Base-by-base conservation (phyloP, 2,329 filamentous ascomycete species). In the Tolypocladium endophyticum region DNA sequence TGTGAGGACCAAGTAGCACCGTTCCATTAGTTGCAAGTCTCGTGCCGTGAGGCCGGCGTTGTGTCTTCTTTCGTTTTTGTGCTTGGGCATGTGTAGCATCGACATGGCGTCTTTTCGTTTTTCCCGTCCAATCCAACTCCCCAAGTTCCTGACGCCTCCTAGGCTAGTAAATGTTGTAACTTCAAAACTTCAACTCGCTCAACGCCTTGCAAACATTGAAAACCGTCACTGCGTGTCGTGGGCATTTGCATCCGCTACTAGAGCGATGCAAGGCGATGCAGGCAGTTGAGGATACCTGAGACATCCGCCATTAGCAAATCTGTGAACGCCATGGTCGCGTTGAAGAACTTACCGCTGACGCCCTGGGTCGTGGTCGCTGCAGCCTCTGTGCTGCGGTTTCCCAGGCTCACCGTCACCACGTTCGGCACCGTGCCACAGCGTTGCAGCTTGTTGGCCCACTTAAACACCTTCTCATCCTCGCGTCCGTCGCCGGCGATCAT, bases 381-480 rank as follows among this genome's bases (percentile, higher is more conserved):
- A 9, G 93, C 93, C 72, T 96, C 89, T 0, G 93, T 97, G 74
- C 92, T 97, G 63, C 92, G 84, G 69, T 83, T 89, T 57, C 92
- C 92, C 41, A 97, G 78, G 64, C 90, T 95, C 28, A 96, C 92
- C 2, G 92, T 96, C 62, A 88, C 86, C 4, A 94, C 89, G 59
- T 90, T 81, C 56, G 85, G 75, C 52, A 92, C 80, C 2, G 76
- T 75, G 23, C 81, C 80, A 11, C 81, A 75, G 3, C 81, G 79
- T 28, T 80, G 80, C 14, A 96, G 76, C 56, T 84, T 80, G 74
- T 97, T 96, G 23, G 93, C 94, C 93, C 94, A 97, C 63, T 87
- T 87, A 77, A 96, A 97, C 25, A 96, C 88, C 66, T 90, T 88
- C 70, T 97, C 93, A 65, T 97, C 94, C 66, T 97, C 93, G 38